Percentiles rank a stretch among this genome's conserved stretches.
phyloP scores from a whole-genome alignment of 2,329 filamentous ascomycete species.

The Uncinocarpus reesii region DNA sequence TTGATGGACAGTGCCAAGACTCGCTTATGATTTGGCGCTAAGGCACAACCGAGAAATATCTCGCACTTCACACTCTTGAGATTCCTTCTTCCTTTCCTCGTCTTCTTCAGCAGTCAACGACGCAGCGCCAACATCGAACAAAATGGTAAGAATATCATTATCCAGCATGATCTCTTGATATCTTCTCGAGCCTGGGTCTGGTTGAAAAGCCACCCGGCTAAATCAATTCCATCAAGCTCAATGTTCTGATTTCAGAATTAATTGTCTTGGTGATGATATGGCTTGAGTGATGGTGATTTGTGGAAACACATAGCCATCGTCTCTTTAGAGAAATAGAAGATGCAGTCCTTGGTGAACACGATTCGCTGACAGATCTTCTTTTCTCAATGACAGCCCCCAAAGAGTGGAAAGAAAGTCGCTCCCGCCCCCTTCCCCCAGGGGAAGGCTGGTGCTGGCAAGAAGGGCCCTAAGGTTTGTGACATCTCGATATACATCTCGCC shows the following conservation, averaged over 20 bases:
- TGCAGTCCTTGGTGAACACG: slow-evolving; percentile 60
- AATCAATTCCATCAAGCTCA: slow-evolving; percentile 33
- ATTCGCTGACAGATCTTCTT: slow-evolving; percentile 94
- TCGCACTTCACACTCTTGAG: not conserved
- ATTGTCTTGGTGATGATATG: slow-evolving; percentile 36
- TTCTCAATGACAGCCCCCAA: slow-evolving; percentile 99
- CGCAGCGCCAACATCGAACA: slow-evolving; percentile 45
- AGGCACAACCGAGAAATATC: not conserved
- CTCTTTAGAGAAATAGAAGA: slow-evolving; percentile 94
- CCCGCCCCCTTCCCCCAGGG: slow-evolving; percentile 91
- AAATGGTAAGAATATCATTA: slow-evolving; percentile 52
- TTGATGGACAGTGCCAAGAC: not conserved
- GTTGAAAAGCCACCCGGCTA: slow-evolving; percentile 19
- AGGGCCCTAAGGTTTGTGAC: slow-evolving; percentile 71
- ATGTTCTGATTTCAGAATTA: slow-evolving; percentile 13
- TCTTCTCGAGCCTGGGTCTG: slow-evolving; percentile 10
- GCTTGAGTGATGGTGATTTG: slow-evolving; percentile 44
- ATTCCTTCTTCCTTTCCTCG: slow-evolving; percentile 20
- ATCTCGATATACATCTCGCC: slow-evolving; percentile 6
- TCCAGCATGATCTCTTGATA: slow-evolving; percentile 28
- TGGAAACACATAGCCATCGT: slow-evolving; percentile 46
- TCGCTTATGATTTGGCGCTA: slow-evolving; percentile 9
- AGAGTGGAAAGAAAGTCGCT: slow-evolving; percentile 93
- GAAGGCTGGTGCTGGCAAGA: slow-evolving; percentile 80
- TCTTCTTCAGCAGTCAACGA: slow-evolving; percentile 35